Base-by-base conservation (phyloP, 441 rosid species). In the Daphne laureola region DNA sequence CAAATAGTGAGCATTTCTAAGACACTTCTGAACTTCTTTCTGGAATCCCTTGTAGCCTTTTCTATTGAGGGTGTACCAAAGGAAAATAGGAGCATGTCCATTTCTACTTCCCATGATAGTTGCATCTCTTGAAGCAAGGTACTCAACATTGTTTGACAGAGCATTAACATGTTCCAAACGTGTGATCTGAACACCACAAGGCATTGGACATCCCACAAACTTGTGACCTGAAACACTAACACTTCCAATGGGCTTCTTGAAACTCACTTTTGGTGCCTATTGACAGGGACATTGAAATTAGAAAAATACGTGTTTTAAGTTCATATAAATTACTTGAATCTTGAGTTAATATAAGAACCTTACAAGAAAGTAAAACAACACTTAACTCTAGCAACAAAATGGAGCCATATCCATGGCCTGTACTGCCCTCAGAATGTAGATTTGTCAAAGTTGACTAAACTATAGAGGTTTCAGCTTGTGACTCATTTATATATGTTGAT, bases 31-130 rank as follows among this genome's bases (percentile, higher is more conserved):
- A 27, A 87, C 96, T 62, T 91, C 98, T 67, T 87, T 91, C 68
- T 82, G 96, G 68, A 90, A 90, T 12, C 96, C 98, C 49, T 74
- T 80, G 72, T 91, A 91, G 13, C 98, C 96, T 68, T 91, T 83
- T 57, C 79, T 57, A 79, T 80, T 86, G 56, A 87, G 78, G 5
- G 96, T 91, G 74, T 87, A 91, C 96, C 96, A 91, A 17, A 91
- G 95, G 70, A 91, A 91, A 64, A 91, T 67, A 47, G 96, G 98
- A 11, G 98, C 98, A 31, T 91, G 96, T 3, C 96, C 96, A 17
- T 91, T 91, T 21, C 98, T 70, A 61, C 96, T 85, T 42, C 98
- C 98, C 98, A 91, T 91, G 67, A 91, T 91, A 17, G 96, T 91
- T 15, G 98, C 98, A 64, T 87, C 96, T 71, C 95, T 76, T 36